Conservation (phyloP, 2,329 filamentous ascomycete genomes). For the Beauveria rudraprayagi region DNA sequence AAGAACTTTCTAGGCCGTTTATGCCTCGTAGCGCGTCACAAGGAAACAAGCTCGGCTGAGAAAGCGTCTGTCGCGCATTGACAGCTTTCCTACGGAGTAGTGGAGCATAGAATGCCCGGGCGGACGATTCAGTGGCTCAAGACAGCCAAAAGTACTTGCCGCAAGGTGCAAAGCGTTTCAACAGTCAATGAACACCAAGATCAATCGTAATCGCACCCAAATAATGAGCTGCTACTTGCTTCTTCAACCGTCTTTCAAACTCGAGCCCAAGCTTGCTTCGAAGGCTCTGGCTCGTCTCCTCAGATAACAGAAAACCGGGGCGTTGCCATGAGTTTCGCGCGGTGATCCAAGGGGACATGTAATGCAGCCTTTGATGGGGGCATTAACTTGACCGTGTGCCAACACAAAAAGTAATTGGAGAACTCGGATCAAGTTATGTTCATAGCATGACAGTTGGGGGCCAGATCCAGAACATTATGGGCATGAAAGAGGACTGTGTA, state of each 20-base stretch:
- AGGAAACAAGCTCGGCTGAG: background rate
- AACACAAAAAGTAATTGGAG: background rate
- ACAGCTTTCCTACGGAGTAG: background rate
- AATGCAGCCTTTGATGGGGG: background rate
- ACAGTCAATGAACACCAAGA: background rate
- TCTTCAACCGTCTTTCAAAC: background rate
- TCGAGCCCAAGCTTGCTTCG: background rate
- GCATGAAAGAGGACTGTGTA: background rate
- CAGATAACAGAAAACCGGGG: background rate
- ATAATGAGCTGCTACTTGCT: background rate
- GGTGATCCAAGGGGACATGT: background rate
- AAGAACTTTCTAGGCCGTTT: background rate
- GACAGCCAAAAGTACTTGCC: background rate
- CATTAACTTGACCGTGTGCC: background rate
- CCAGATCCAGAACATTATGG: background rate
- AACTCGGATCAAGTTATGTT: background rate
- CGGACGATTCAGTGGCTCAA: background rate
- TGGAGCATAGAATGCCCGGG: background rate
- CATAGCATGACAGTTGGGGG: too few relatives aligned
- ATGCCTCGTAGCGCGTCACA: background rate
- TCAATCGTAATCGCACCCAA: background rate
- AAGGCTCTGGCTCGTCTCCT: background rate
- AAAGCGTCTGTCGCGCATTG: slow-evolving; percentile 1
- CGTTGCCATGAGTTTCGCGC: background rate
- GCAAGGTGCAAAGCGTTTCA: background rate